phyloP scores from a whole-genome alignment of 208 protist species.

The Trypanosoma brucei region DNA sequence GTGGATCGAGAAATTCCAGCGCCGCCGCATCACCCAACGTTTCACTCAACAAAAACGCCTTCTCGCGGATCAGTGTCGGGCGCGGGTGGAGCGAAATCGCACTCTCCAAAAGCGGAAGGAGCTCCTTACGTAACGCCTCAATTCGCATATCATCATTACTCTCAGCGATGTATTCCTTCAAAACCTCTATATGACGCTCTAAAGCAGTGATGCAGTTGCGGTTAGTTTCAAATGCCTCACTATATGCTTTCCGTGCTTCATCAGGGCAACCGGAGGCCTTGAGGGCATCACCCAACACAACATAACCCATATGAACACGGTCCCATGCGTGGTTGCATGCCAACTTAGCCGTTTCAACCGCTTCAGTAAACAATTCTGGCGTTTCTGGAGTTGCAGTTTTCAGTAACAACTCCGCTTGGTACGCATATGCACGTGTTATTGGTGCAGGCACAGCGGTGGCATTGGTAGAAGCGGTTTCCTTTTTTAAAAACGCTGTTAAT shows the following conservation, averaged over 20 bases:
- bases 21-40: slow-evolving; percentile 65
- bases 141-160: slow-evolving; percentile 21
- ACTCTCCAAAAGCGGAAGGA: slow-evolving; percentile 44
- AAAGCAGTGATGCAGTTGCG: slow-evolving; percentile 59
- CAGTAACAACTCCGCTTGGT: slow-evolving; percentile 66
- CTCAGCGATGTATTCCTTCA: slow-evolving; percentile 34
- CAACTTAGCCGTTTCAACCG: slow-evolving; percentile 40
- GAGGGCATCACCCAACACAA: slow-evolving; percentile 57
- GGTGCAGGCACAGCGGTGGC: slow-evolving; percentile 21
- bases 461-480: slow-evolving; percentile 25
- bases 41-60: slow-evolving; percentile 85
- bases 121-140: slow-evolving; percentile 13
- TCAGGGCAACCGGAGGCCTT: slow-evolving; percentile 35
- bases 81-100: slow-evolving; percentile 77
- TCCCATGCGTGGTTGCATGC: slow-evolving; percentile 63
- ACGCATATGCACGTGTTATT: slow-evolving; percentile 64
- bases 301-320: slow-evolving; percentile 53
- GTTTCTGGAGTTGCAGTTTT: slow-evolving; percentile 24
- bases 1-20: slow-evolving; percentile 59
- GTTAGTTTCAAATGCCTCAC: slow-evolving; percentile 40
- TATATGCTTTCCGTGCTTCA: slow-evolving; percentile 56
- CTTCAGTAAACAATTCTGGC: slow-evolving; percentile 27
- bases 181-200: slow-evolving; percentile 53
- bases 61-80: slow-evolving; percentile 70
- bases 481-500: slow-evolving; percentile 44